Percentiles rank a stretch among this genome's conserved stretches.
Conservation (phyloP, 2,329 filamentous ascomycete genomes). For the Aspergillus aculeatinus region DNA sequence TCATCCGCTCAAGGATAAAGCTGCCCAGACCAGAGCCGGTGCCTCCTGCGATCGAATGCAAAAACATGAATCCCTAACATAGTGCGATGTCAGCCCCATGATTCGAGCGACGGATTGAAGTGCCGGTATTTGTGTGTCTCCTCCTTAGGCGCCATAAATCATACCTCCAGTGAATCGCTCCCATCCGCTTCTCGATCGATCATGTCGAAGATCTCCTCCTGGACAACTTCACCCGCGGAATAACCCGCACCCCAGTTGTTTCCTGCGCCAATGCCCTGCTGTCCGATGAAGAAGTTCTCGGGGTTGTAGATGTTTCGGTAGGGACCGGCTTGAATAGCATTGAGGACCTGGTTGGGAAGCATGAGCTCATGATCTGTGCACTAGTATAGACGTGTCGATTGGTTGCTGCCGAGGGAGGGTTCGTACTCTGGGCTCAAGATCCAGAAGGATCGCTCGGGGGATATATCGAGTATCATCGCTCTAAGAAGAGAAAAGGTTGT, state of each 20-base stretch:
- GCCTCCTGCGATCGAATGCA: slow-evolving; percentile 96
- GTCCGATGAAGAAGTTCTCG: slow-evolving; percentile 97
- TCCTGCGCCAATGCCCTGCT: slow-evolving; percentile 87
- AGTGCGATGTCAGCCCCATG: slow-evolving; percentile 3
- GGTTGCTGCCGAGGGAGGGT: not conserved
- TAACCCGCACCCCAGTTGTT: slow-evolving; percentile 99
- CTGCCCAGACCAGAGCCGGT: slow-evolving; percentile 95
- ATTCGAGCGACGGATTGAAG: not conserved
- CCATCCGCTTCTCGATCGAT: slow-evolving; percentile 98
- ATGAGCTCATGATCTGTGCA: slow-evolving; percentile 10
- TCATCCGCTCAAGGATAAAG: slow-evolving; percentile 90
- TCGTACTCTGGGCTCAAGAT: slow-evolving; percentile 82
- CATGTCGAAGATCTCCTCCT: slow-evolving; percentile 99
- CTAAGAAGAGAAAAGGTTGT: slow-evolving; percentile 39
- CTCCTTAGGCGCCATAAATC: slow-evolving; percentile 7
- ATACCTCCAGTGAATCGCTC: slow-evolving; percentile 88
- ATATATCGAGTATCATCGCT: slow-evolving; percentile 99
- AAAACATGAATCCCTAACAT: slow-evolving; percentile 85
- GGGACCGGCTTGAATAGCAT: slow-evolving; percentile 85
- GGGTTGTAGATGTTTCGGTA: slow-evolving; percentile 99
- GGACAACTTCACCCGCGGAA: slow-evolving; percentile 83
- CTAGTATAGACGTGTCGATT: not conserved
- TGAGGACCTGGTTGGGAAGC: slow-evolving; percentile 63
- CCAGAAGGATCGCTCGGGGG: slow-evolving; percentile 89
- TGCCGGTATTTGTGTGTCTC: not conserved